phyloP scores from a whole-genome alignment of 2,329 filamentous ascomycete genomes.

The Fusarium metavorans region DNA sequence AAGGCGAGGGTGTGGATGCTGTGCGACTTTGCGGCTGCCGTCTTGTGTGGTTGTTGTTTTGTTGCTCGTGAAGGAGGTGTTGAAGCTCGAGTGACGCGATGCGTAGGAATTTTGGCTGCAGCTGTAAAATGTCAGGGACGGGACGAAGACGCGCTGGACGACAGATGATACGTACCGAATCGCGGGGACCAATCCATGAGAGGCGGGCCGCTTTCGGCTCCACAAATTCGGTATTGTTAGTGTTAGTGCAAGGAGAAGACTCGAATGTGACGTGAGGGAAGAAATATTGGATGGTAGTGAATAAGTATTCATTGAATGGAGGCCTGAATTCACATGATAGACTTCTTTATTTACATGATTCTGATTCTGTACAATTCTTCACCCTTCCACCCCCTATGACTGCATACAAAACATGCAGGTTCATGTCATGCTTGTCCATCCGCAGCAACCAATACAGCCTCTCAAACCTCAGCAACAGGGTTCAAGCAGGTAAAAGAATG shows the following conservation, averaged over 20 bases:
- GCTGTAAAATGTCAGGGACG: slow-evolving; percentile 9
- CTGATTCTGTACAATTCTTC: background rate
- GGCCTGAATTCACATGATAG: background rate
- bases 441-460: background rate
- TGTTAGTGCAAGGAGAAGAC: background rate
- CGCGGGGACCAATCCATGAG: slow-evolving; percentile 30
- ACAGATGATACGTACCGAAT: slow-evolving; percentile 24
- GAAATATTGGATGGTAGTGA: background rate
- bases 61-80: background rate
- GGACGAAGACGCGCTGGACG: background rate
- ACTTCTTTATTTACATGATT: background rate
- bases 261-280: background rate
- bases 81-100: slow-evolving; percentile 16
- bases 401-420: background rate
- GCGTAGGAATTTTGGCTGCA: slow-evolving; percentile 6
- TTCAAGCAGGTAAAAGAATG: slow-evolving; percentile 2
- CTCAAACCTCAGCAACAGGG: slow-evolving; percentile 4
- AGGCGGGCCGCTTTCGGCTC: slow-evolving; percentile 38
- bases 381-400: background rate
- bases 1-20: background rate
- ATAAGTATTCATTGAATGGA: too few species aligned
- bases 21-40: background rate
- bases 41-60: background rate
- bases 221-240: slow-evolving; percentile 22
- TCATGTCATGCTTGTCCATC: background rate